Conservation (phyloP, 768 basidiomycete genomes). For the Tricholoma sp. region DNA sequence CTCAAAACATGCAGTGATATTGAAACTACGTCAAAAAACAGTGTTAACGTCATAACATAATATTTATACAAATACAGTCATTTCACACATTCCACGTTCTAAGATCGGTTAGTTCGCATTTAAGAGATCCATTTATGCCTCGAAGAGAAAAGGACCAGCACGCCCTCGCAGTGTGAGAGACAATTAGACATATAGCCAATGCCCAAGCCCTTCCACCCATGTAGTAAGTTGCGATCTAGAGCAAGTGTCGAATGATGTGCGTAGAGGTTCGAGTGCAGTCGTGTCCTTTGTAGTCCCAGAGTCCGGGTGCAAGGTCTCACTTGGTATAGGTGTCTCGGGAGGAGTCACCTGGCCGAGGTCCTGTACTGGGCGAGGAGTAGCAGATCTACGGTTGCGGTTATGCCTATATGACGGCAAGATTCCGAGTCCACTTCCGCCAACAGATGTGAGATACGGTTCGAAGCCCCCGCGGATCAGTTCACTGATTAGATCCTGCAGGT, state of each 20-base stretch:
- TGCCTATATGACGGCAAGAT: constrained; percentile 61
- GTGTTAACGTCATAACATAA: background rate
- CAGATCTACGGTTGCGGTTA: constrained; percentile 33
- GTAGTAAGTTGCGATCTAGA: constrained; percentile 36
- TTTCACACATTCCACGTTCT: background rate
- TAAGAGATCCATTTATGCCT: background rate
- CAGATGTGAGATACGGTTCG: constrained; percentile 83
- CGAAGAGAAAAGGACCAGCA: background rate
- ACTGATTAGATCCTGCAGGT: constrained; percentile 52
- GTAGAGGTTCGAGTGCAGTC: constrained; percentile 27
- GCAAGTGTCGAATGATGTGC: constrained; percentile 40
- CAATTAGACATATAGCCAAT: constrained; percentile 56
- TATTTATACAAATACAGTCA: background rate
- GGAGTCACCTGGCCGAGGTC: constrained; percentile 41
- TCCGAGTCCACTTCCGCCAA: constrained; percentile 91
- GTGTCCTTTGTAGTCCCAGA: constrained; percentile 18
- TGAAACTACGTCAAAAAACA: background rate
- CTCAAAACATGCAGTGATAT: background rate
- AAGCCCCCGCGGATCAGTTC: constrained; percentile 61
- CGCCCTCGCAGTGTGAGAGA: background rate
- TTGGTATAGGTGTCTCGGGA: constrained; percentile 40
- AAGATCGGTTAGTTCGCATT: background rate
- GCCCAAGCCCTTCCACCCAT: constrained; percentile 51
- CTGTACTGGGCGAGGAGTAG: constrained; percentile 14
- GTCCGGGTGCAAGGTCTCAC: constrained; percentile 19